Percentiles rank a stretch among this genome's conserved stretches.
These are phyloP conservation scores for Alternaria brassicicola DNA, from an alignment of 2,329 filamentous ascomycete species.

Conservation along the genomic window DNA sequence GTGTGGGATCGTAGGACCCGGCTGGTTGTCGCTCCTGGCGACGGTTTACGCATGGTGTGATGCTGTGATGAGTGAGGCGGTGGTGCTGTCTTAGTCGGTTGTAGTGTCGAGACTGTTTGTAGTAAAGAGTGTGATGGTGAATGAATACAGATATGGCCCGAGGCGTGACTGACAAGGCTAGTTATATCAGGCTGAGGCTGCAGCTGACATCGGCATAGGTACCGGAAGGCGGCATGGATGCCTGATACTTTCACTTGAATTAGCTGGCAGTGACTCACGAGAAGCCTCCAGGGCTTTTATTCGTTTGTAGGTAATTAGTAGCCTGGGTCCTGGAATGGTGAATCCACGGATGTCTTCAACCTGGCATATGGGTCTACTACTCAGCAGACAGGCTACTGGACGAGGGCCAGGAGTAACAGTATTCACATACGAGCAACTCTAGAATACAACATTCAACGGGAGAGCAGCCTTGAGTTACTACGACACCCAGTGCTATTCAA, in stretches of 20 bases:
- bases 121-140: not conserved
- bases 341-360: too few species aligned
- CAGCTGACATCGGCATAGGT: constrained; percentile 3
- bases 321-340: not conserved
- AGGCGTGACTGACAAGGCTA: not conserved
- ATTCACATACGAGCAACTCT: not conserved
- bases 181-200: constrained; percentile 2
- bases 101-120: too few species aligned
- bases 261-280: not conserved
- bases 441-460: not conserved
- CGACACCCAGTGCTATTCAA: not conserved
- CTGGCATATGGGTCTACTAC: not conserved
- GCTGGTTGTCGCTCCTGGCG: not conserved
- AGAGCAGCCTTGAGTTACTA: not conserved
- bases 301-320: not conserved
- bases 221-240: not conserved
- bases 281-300: not conserved
- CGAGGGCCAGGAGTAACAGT: not conserved
- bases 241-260: constrained; percentile 3
- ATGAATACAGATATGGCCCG: not conserved
- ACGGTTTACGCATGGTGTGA: not conserved
- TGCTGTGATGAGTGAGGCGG: not conserved
- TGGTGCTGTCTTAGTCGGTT: not conserved
- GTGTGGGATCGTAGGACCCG: constrained; percentile 26
- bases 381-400: not conserved